Base-by-base conservation (phyloP, 2,329 filamentous ascomycete genomes). In the Colletotrichum kahawae region DNA sequence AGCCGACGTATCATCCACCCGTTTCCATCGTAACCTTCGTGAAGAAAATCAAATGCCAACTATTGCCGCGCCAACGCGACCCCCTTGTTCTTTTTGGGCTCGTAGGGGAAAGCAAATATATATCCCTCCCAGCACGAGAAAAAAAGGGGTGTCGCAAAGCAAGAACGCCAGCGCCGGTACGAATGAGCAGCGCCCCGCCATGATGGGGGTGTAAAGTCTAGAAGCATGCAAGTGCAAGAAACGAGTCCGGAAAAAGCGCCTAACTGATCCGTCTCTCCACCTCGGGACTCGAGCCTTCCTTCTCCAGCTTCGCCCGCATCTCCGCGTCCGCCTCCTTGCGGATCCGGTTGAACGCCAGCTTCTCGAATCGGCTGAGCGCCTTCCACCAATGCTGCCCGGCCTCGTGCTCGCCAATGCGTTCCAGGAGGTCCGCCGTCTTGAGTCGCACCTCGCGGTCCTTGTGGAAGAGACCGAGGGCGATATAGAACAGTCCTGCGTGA, bases 371-470 rank as follows among this genome's bases (percentile, higher is more conserved):
- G 73, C 95, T 97, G 64, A 99, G 87, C 34, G 92, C 92, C 78
- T 90, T 92, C 95, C 96, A 99, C 90, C 97, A 98, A 84, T 98
- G 95, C 80, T 95, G 91, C 2, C 97, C 97, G 12, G 95, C 97
- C 81, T 97, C 94, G 84, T 99, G 96, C 72, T 93, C 92, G 78
- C 92, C 91, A 70, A 99, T 92, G 27, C 95, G 90, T 78, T 96
- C 95, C 27, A 99, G 84, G 43, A 99, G 86, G 76, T 94, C 94
- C 1, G 95, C 93, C 3, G 95, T 94, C 70, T 92, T 92, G 79
- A 93, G 85, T 43, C 97, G 90, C 13, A 98, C 96, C 67, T 95
- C 93, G 43, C 90, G 88, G 77, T 96, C 92, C 70, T 95, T 95
- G 86, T 99, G 97, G 83, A 98, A 98, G 7, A 99, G 88, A 0